These are phyloP conservation scores for Magnusiomyces magnusii DNA, from an alignment of 1,139 yeast genomes.

Conservation along the genomic window DNA sequence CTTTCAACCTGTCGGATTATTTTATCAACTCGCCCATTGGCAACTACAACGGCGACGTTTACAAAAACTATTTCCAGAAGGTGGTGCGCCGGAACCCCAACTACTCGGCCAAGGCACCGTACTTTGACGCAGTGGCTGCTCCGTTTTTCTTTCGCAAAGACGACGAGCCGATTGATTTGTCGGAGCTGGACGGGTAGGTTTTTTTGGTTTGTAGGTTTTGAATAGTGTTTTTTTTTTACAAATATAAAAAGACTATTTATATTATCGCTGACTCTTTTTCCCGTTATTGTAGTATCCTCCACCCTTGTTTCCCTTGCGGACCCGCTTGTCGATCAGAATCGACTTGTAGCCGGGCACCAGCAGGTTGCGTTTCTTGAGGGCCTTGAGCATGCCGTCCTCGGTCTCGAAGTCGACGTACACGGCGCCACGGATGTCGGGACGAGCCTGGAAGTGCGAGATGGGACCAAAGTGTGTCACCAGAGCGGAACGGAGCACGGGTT, in stretches of 20 bases:
- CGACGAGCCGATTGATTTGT: constrained; percentile 16
- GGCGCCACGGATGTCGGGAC: not conserved
- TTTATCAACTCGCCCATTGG: constrained; percentile 84
- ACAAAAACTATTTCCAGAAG: constrained; percentile 55
- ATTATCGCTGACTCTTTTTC: no score
- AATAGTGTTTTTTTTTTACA: no score
- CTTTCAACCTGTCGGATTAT: constrained; percentile 80
- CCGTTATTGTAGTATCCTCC: not conserved
- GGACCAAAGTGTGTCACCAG: not conserved
- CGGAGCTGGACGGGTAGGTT: not conserved
- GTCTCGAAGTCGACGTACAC: not conserved
- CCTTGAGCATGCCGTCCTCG: not conserved
- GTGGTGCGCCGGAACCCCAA: constrained; percentile 33
- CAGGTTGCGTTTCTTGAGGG: not conserved
- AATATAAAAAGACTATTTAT: no score
- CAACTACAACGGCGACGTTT: constrained; percentile 73
- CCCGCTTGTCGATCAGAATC: not conserved
- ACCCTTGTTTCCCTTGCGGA: not conserved
- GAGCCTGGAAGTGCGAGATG: not conserved
- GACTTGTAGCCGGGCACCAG: not conserved
- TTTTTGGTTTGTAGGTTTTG: no score
- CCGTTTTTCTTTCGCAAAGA: constrained; percentile 37
- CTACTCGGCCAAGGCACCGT: constrained; percentile 31
- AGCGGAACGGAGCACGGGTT: not conserved
- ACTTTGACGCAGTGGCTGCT: constrained; percentile 33